Conservation (phyloP, 345 rosid genomes). For the Hibiscus mutabilis region DNA sequence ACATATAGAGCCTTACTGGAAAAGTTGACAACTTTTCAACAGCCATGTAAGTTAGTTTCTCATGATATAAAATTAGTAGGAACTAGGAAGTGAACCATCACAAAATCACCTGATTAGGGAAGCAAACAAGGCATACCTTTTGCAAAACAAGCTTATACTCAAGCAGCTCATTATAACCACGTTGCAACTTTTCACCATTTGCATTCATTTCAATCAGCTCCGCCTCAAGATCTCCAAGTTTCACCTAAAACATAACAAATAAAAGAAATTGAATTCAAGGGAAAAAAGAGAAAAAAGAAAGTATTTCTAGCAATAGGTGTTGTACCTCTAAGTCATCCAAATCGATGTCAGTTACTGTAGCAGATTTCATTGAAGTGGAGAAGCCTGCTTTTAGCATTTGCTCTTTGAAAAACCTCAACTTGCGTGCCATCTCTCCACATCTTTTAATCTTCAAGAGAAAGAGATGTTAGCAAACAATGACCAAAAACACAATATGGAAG, state of each 20-base stretch:
- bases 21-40: not conserved
- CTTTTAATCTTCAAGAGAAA: constrained; percentile 57
- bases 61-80: not conserved
- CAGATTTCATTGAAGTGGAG: constrained; percentile 34
- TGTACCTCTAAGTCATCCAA: constrained; percentile 78
- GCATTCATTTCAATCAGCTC: constrained; percentile 90
- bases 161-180: constrained; percentile 64
- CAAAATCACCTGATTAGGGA: not conserved
- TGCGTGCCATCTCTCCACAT: constrained; percentile 91
- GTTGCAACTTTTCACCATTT: constrained; percentile 77
- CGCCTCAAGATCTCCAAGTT: constrained; percentile 89
- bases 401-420: constrained; percentile 75
- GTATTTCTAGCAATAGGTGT: constrained; percentile 4
- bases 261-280: not conserved
- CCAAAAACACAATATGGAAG: not conserved
- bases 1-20: not conserved
- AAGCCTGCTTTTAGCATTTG: constrained; percentile 83
- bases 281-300: not conserved
- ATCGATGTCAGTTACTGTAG: constrained; percentile 32
- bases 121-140: constrained; percentile 47
- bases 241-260: constrained; percentile 37
- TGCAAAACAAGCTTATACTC: constrained; percentile 82
- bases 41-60: not conserved
- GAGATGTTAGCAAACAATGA: constrained; percentile 5
- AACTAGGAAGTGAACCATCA: not conserved